These are phyloP conservation scores for Cytospora piceae DNA, from an alignment of 2,329 filamentous ascomycete species.

Conservation along the genomic window DNA sequence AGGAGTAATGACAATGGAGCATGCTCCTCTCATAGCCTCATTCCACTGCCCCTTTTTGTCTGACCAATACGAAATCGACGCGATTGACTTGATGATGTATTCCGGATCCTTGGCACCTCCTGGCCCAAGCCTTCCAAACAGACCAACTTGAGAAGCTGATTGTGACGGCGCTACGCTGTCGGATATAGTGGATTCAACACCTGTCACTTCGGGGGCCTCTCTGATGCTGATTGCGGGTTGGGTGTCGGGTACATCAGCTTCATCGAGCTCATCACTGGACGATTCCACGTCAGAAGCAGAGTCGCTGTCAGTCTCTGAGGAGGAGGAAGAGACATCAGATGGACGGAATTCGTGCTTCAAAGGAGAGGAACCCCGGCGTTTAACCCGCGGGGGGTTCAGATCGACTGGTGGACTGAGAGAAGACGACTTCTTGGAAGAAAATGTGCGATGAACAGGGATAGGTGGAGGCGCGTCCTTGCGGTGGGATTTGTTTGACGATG, in stretches of 20 bases:
- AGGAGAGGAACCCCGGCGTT: constrained; percentile 84
- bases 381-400: constrained; percentile 48
- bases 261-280: constrained; percentile 62
- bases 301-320: constrained; percentile 61
- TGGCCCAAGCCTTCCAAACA: constrained; percentile 44
- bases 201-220: constrained; percentile 38
- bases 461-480: constrained; percentile 61
- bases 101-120: constrained; percentile 56
- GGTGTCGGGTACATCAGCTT: constrained; percentile 62
- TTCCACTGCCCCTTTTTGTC: constrained; percentile 64
- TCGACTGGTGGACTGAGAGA: constrained; percentile 53
- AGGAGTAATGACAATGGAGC: constrained; percentile 59
- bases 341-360: constrained; percentile 97
- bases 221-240: constrained; percentile 62
- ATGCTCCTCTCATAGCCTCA: constrained; percentile 55
- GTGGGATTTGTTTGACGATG: constrained; percentile 42
- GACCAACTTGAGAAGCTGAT: constrained; percentile 73
- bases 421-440: constrained; percentile 45
- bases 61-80: constrained; percentile 65
- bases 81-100: constrained; percentile 52
- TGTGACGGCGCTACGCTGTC: constrained; percentile 76
- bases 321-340: constrained; percentile 68
- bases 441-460: constrained; percentile 57
- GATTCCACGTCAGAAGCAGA: constrained; percentile 55
- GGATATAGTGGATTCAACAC: constrained; percentile 48